Percentiles rank a stretch among this genome's conserved stretches.
These are phyloP conservation scores for Metarhizium anisopliae DNA, from an alignment of 2,329 filamentous ascomycete species.

Conservation along the genomic window DNA sequence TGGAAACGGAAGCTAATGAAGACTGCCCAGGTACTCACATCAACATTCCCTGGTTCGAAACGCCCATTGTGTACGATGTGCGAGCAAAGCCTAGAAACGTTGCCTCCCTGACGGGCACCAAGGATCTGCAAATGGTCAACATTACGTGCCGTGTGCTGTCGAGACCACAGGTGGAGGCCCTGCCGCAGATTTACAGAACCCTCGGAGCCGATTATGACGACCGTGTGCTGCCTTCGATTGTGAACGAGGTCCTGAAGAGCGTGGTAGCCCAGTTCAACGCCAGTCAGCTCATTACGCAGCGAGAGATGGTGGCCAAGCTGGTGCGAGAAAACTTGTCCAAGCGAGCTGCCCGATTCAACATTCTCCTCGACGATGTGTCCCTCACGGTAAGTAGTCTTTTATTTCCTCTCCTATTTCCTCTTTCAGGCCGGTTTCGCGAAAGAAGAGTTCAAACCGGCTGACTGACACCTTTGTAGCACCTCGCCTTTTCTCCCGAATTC, in stretches of 20 bases:
- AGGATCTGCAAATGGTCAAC: conserved; percentile 99
- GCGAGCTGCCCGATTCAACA: conserved; percentile 93
- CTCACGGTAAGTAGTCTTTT: conserved; percentile 59
- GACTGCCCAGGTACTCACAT: conserved; percentile 71
- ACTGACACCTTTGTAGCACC: conserved; percentile 37
- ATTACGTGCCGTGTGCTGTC: conserved; percentile 99
- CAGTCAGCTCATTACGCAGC: conserved; percentile 95
- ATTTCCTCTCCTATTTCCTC: neutral
- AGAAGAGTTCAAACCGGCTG: neutral
- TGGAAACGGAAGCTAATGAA: conserved; percentile 6
- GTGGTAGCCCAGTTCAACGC: conserved; percentile 99
- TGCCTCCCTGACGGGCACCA: conserved; percentile 92
- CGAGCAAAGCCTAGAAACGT: conserved; percentile 96
- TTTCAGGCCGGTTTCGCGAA: rapidly evolving
- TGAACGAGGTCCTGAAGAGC: conserved; percentile 97
- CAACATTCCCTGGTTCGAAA: conserved; percentile 94
- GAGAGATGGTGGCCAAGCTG: conserved; percentile 87
- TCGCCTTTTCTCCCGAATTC: conserved; percentile 66
- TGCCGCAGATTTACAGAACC: conserved; percentile 96
- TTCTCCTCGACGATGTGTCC: conserved; percentile 93
- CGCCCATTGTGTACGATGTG: conserved; percentile 92
- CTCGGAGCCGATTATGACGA: conserved; percentile 95
- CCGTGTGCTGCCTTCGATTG: conserved; percentile 90
- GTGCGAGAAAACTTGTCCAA: conserved; percentile 89
- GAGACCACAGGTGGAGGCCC: conserved; percentile 73